phyloP scores from a whole-genome alignment of 192 early-diverging fungal genomes.

The Lobosporangium transversale region DNA sequence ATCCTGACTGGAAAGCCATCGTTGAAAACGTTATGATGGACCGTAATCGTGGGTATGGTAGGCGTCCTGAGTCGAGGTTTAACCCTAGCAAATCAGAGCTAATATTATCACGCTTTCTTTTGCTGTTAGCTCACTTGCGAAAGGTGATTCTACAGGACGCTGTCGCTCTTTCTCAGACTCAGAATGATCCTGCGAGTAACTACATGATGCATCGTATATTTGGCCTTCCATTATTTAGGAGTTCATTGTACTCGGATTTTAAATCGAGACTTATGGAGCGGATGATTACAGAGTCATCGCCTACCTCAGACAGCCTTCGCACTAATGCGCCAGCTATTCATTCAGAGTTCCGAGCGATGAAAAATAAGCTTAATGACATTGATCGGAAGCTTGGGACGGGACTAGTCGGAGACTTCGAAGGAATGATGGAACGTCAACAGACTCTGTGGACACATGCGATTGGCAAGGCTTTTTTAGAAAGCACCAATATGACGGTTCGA shows the following conservation, averaged over 20 bases:
- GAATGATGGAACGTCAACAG: not conserved
- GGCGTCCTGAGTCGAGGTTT: not conserved
- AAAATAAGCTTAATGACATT: not conserved
- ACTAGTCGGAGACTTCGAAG: not conserved
- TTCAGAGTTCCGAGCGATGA: not conserved
- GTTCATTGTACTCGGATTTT: not conserved
- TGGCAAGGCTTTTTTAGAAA: not conserved
- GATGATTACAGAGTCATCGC: not conserved
- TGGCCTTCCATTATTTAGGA: not conserved
- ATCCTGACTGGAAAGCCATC: not conserved
- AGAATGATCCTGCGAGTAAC: not conserved
- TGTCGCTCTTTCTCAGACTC: not conserved
- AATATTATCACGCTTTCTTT: not conserved
- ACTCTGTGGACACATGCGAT: not conserved
- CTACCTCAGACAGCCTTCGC: slow-evolving; percentile 1
- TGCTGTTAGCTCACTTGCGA: slow-evolving; percentile 7
- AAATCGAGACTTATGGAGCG: not conserved
- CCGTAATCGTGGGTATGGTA: not conserved
- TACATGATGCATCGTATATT: slow-evolving; percentile 4
- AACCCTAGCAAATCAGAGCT: not conserved
- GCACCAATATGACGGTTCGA: not conserved
- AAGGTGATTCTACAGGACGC: slow-evolving; percentile 23
- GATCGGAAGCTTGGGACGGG: not conserved
- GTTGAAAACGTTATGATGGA: slow-evolving; percentile 18
- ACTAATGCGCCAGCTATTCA: slow-evolving; percentile 10